Percentiles rank a stretch among this genome's conserved stretches.
Conservation (phyloP, 805 yeast species). For the Dipodascus albidus region DNA sequence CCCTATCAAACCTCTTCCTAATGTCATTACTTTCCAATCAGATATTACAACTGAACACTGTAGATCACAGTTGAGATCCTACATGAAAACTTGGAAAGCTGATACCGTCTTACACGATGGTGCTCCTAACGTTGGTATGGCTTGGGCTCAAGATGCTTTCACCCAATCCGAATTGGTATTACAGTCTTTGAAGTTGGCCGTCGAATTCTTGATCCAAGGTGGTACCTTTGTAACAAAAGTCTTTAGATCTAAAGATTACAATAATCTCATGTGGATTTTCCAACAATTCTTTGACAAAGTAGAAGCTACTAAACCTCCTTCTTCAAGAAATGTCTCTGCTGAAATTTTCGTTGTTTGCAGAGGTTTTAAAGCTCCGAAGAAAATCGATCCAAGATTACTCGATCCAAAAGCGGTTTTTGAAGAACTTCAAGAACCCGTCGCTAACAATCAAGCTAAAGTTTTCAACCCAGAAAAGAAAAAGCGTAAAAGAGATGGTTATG, state of each 20-base stretch:
- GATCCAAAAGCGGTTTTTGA: constrained; percentile 93
- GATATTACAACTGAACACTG: constrained; percentile 98
- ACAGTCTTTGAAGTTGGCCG: constrained; percentile 89
- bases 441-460: constrained; percentile 79
- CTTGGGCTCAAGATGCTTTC: constrained; percentile 99
- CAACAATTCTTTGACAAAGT: constrained; percentile 92
- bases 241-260: constrained; percentile 97
- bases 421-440: constrained; percentile 49
- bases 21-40: constrained; percentile 86
- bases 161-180: constrained; percentile 93
- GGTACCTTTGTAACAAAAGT: constrained; percentile 95
- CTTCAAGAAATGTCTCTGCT: constrained; percentile 97
- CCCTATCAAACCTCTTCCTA: constrained; percentile 93
- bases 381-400: constrained; percentile 80
- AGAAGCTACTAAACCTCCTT: constrained; percentile 98
- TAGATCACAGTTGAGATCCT: constrained; percentile 85
- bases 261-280: constrained; percentile 94
- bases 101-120: constrained; percentile 98
- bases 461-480: constrained; percentile 88
- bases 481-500: constrained; percentile 93
- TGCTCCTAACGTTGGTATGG: constrained; percentile 99
- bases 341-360: constrained; percentile 96
- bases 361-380: constrained; percentile 93
- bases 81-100: constrained; percentile 98
- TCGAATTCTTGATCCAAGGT: constrained; percentile 79